These are phyloP conservation scores for Hemileccinum impolitum DNA, from an alignment of 768 basidiomycete genomes.

Conservation along the genomic window DNA sequence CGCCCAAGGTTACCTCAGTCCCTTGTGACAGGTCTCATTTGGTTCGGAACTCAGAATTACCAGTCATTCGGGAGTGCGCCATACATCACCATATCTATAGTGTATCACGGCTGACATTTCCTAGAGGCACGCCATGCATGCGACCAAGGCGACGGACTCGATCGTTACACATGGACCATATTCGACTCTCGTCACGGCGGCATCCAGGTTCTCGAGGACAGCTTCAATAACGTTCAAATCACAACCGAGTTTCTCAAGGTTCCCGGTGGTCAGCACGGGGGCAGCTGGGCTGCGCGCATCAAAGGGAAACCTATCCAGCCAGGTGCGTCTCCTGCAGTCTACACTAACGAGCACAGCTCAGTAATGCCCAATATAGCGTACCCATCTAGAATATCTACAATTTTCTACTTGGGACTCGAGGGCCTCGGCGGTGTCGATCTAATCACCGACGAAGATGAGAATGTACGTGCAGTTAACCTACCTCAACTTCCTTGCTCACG, in stretches of 20 bases:
- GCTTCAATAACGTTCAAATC: conserved; percentile 78
- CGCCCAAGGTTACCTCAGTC: conserved; percentile 82
- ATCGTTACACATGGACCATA: conserved; percentile 81
- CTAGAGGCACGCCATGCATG: conserved; percentile 81
- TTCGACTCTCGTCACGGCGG: conserved; percentile 87
- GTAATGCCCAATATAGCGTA: conserved; percentile 27
- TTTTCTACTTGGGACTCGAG: conserved; percentile 88
- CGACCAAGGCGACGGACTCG: conserved; percentile 80
- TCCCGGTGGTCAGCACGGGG: conserved; percentile 77
- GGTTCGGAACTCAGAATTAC: conserved; percentile 90
- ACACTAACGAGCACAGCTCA: conserved; percentile 21
- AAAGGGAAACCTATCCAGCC: conserved; percentile 73
- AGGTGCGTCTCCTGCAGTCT: conserved; percentile 35
- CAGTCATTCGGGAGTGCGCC: conserved; percentile 61
- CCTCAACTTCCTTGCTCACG: conserved; percentile 6
- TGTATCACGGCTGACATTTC: conserved; percentile 1
- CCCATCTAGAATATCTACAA: conserved; percentile 65
- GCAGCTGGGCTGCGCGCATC: conserved; percentile 86
- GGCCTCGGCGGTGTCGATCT: conserved; percentile 81
- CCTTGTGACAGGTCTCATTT: conserved; percentile 90
- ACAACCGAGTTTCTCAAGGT: conserved; percentile 85
- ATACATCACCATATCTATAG: conserved; percentile 2
- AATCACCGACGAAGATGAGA: conserved; percentile 71
- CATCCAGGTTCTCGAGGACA: conserved; percentile 79
- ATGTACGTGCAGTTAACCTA: conserved; percentile 44